Evolutionary conservation across 2,329 filamentous ascomycete species (phyloP).

Genomic region (Geosmithia flava): DNA sequence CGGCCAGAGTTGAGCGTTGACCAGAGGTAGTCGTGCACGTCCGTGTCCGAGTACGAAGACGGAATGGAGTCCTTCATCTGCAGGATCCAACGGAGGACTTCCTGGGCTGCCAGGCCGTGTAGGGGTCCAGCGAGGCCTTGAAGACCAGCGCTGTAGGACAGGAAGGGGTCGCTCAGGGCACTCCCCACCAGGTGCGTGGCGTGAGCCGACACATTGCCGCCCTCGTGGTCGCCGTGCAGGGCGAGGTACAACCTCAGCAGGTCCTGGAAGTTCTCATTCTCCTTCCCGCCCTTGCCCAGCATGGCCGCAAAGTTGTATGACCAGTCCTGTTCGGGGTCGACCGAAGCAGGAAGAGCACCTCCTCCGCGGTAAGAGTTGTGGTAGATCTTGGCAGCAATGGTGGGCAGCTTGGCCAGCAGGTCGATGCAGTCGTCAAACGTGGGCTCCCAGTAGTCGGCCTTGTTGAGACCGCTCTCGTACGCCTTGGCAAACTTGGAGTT

Average conservation of each 20-base stretch:
- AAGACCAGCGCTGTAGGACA: constrained; percentile 91
- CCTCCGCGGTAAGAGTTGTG: constrained; percentile 74
- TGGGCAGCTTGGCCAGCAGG: constrained; percentile 89
- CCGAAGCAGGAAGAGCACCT: constrained; percentile 59
- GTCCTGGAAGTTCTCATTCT: constrained; percentile 93
- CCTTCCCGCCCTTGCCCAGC: constrained; percentile 77
- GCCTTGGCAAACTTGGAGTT: constrained; percentile 87
- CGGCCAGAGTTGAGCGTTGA: constrained; percentile 83
- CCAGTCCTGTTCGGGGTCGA: constrained; percentile 87
- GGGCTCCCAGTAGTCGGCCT: constrained; percentile 98
- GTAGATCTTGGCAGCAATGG: constrained; percentile 95
- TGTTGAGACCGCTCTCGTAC: constrained; percentile 83
- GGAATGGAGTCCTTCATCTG: constrained; percentile 91
- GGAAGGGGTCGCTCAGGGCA: constrained; percentile 86
- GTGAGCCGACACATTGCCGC: constrained; percentile 94
- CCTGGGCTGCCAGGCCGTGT: constrained; percentile 75
- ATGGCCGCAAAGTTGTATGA: constrained; percentile 97
- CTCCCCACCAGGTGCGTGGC: constrained; percentile 90
- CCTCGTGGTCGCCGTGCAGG: constrained; percentile 95
- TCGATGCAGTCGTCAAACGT: constrained; percentile 94
- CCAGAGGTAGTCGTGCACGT: constrained; percentile 88
- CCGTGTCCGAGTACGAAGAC: constrained; percentile 60
- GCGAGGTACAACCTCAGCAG: constrained; percentile 88
- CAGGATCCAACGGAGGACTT: constrained; percentile 91
- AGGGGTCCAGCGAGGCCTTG: constrained; percentile 86